Conservation (phyloP, 106 monocot species). For the Gastrodia elata region DNA sequence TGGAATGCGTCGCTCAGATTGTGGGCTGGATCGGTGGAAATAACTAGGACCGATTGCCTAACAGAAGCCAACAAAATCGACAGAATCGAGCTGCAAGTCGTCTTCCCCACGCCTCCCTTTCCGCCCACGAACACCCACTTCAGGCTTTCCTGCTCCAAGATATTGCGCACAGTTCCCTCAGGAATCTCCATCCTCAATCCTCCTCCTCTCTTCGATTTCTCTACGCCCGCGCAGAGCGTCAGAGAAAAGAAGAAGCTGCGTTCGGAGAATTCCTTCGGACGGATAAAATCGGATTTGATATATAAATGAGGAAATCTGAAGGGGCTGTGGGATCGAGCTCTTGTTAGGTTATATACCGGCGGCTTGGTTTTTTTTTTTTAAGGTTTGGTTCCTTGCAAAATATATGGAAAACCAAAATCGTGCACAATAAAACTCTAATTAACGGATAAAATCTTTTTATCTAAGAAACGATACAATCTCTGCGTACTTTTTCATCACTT, state of each 20-base stretch:
- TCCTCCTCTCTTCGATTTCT: neutral
- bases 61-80: conserved; percentile 63
- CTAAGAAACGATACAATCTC: no score
- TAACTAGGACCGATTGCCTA: conserved; percentile 81
- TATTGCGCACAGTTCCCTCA: conserved; percentile 68
- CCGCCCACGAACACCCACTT: conserved; percentile 99
- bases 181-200: conserved; percentile 21
- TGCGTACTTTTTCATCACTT: no score
- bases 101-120: conserved; percentile 96
- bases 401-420: no score
- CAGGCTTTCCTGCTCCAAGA: conserved; percentile 73
- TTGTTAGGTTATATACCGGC: no score
- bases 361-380: no score
- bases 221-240: neutral
- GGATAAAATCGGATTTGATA: no score
- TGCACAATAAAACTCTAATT: no score
- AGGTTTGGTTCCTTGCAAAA: no score
- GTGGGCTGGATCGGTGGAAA: conserved; percentile 98
- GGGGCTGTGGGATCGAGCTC: no score
- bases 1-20: conserved; percentile 98
- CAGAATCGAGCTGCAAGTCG: conserved; percentile 89
- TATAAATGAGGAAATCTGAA: no score
- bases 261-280: neutral
- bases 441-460: no score
- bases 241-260: neutral